phyloP scores from a whole-genome alignment of 1,139 yeast genomes.

The Zygoascus hellenicus region DNA sequence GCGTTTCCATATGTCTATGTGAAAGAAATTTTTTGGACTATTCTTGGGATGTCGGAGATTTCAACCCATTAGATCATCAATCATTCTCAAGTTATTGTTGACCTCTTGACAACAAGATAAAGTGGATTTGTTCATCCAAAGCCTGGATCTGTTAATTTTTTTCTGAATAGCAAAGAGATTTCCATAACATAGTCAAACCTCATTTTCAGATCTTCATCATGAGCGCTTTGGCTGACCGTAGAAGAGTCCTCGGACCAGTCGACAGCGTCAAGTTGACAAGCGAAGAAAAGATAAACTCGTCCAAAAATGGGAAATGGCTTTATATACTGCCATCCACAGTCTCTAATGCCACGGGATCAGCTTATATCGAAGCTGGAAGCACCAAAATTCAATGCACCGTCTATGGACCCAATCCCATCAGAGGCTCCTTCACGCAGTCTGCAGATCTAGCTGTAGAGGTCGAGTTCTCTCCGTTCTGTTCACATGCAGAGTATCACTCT shows the following conservation, averaged over 20 bases:
- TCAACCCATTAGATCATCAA: no score
- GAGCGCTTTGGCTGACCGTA: conserved; percentile 32
- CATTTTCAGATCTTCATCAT: conserved; percentile 7
- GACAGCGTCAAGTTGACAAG: conserved; percentile 28
- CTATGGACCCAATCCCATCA: conserved; percentile 85
- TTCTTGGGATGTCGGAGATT: no score
- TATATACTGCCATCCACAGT: conserved; percentile 51
- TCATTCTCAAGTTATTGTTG: no score
- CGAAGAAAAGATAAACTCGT: not conserved
- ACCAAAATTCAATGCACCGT: conserved; percentile 64
- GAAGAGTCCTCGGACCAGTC: conserved; percentile 36
- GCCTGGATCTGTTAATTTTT: no score
- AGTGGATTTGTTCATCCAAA: no score
- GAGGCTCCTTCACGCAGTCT: conserved; percentile 65
- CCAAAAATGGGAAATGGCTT: conserved; percentile 3
- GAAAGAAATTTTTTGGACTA: no score
- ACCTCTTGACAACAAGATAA: no score
- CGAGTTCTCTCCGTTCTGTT: conserved; percentile 49
- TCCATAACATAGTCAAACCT: no score
- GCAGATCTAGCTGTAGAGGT: conserved; percentile 67
- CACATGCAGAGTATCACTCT: conserved; percentile 30
- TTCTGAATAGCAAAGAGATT: no score
- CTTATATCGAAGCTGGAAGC: conserved; percentile 64
- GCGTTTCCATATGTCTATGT: no score
- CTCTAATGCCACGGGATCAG: conserved; percentile 76